Conservation (phyloP, 306 rosid genomes). For the Cyamopsis tetragonoloba region DNA sequence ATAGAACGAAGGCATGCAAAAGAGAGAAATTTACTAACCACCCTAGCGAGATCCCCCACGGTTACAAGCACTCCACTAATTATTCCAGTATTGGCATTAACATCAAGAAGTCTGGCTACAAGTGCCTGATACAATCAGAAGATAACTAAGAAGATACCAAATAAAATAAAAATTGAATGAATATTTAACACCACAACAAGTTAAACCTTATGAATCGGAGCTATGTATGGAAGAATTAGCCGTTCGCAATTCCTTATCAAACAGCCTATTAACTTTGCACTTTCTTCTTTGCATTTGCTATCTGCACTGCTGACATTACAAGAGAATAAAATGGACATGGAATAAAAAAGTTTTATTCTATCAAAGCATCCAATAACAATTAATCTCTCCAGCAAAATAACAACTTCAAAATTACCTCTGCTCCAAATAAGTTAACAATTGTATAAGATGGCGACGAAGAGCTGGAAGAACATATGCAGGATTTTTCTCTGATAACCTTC, state of each 20-base stretch:
- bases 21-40: slow-evolving; percentile 61
- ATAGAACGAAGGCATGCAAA: background rate
- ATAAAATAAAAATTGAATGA: slow-evolving; percentile 5
- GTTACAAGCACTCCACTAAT: slow-evolving; percentile 97
- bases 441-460: slow-evolving; percentile 98
- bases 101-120: slow-evolving; percentile 79
- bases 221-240: slow-evolving; percentile 85
- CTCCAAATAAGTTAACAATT: slow-evolving; percentile 80
- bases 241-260: slow-evolving; percentile 96
- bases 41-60: slow-evolving; percentile 98
- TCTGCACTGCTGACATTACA: slow-evolving; percentile 82
- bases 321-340: slow-evolving; percentile 33
- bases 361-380: slow-evolving; percentile 7
- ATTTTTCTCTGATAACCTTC: slow-evolving; percentile 93
- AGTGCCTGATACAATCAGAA: slow-evolving; percentile 66
- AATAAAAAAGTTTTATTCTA: slow-evolving; percentile 3
- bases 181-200: slow-evolving; percentile 10
- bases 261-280: slow-evolving; percentile 93
- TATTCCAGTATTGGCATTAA: slow-evolving; percentile 75
- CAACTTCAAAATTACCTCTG: slow-evolving; percentile 68
- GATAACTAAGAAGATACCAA: slow-evolving; percentile 22
- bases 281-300: slow-evolving; percentile 99
- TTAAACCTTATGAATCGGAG: slow-evolving; percentile 92
- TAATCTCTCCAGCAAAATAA: slow-evolving; percentile 1
- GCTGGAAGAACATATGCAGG: slow-evolving; percentile 99